Evolutionary conservation across 2,329 filamentous ascomycete genomes (phyloP).

Genomic region (Juglanconis juglandina): DNA sequence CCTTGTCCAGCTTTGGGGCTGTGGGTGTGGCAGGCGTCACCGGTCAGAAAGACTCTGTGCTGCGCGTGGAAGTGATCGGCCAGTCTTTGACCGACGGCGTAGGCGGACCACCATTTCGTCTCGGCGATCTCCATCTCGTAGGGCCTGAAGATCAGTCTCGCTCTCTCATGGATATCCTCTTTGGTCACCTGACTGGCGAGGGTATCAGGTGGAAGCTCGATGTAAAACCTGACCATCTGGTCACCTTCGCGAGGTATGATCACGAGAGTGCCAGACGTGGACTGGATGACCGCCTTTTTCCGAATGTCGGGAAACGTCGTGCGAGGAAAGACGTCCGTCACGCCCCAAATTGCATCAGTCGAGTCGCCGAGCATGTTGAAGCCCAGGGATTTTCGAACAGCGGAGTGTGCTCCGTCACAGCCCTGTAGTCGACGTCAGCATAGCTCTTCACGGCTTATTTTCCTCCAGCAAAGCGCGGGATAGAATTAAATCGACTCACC

Average conservation of each 20-base stretch:
- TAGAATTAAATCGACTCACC: slow-evolving; percentile 33
- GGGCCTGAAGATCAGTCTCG: slow-evolving; percentile 50
- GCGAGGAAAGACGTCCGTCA: slow-evolving; percentile 52
- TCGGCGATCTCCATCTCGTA: slow-evolving; percentile 52
- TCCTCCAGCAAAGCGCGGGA: neutral
- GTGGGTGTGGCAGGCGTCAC: slow-evolving; percentile 65
- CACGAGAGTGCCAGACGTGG: slow-evolving; percentile 51
- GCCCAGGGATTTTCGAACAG: slow-evolving; percentile 47
- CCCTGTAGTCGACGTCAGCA: slow-evolving; percentile 22
- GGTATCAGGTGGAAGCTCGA: slow-evolving; percentile 51
- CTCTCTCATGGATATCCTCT: slow-evolving; percentile 49
- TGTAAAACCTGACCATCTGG: slow-evolving; percentile 58
- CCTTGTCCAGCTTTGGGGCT: slow-evolving; percentile 65
- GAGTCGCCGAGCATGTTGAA: slow-evolving; percentile 59
- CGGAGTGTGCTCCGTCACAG: slow-evolving; percentile 50
- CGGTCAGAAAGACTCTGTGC: slow-evolving; percentile 57
- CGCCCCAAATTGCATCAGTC: slow-evolving; percentile 54
- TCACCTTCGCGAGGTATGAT: slow-evolving; percentile 61
- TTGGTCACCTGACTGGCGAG: slow-evolving; percentile 50
- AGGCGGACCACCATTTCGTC: slow-evolving; percentile 62
- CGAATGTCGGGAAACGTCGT: slow-evolving; percentile 63
- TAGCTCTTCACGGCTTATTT: neutral
- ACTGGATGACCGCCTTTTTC: slow-evolving; percentile 52
- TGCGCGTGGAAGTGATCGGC: slow-evolving; percentile 57
- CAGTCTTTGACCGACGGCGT: slow-evolving; percentile 58